Evolutionary conservation across 192 early-diverging fungal species (phyloP).

Genomic region (Helicostylum pulchrum): DNA sequence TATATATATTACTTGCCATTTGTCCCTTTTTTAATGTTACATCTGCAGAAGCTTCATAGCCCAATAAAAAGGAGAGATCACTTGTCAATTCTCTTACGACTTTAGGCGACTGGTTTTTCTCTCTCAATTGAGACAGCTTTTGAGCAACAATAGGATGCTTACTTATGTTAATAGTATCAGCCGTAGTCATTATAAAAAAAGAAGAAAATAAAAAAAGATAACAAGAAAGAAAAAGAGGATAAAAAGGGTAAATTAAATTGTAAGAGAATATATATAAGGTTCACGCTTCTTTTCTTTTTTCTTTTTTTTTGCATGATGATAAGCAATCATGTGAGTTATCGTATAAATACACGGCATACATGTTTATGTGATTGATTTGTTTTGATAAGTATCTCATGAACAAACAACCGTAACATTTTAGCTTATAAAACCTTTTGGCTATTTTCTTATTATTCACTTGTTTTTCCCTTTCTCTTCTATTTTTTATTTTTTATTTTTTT

Average conservation of each 20-base stretch:
- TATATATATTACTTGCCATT: conserved; percentile 19
- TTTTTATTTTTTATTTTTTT: conserved; percentile 23
- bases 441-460: background rate
- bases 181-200: conserved; percentile 8
- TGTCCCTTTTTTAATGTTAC: conserved; percentile 27
- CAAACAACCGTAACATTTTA: too few species aligned
- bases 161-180: conserved; percentile 35
- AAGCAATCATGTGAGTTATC: too few species aligned
- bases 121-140: conserved; percentile 58
- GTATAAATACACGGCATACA: too few species aligned
- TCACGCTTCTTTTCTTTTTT: too few species aligned
- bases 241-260: conserved; percentile 4
- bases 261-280: too few species aligned
- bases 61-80: conserved; percentile 52
- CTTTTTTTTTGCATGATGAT: too few species aligned
- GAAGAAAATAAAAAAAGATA: conserved; percentile 9
- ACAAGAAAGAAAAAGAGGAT: conserved; percentile 10
- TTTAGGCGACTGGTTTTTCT: conserved; percentile 42
- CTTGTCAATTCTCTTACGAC: conserved; percentile 50
- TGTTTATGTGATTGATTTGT: too few species aligned
- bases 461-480: background rate
- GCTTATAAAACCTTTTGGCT: background rate
- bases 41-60: conserved; percentile 61
- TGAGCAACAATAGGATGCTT: conserved; percentile 55
- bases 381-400: too few species aligned